Evolutionary conservation across 2,329 filamentous ascomycete genomes (phyloP), one percentile per base, ranked within the genome.

Genomic region (Sarocladium brachiariae): DNA sequence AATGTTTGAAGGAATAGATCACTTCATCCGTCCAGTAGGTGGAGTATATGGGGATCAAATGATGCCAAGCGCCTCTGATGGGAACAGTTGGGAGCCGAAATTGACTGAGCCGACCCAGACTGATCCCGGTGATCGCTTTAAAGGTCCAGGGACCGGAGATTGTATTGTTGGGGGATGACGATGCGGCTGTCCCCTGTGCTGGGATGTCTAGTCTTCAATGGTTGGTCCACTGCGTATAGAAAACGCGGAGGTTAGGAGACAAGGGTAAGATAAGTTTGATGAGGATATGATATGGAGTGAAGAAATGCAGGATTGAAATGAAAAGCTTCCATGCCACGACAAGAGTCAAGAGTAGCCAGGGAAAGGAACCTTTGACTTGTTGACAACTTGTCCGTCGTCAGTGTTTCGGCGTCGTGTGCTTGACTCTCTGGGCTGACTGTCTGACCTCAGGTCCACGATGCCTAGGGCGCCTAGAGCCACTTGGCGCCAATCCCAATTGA

Each of bases 401-500:
- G 10, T 31, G 3, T 16, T 47, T 9, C n/a, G 9, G 8, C 21
- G 39, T 43, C 39, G n/a, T n/a, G n/a, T n/a, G n/a, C n/a, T n/a
- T n/a, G n/a, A n/a, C n/a, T n/a, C n/a, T n/a, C n/a, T n/a, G n/a
- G n/a, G n/a, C n/a, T n/a, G n/a, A n/a, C n/a, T n/a, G n/a, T n/a
- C n/a, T 39, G 7, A 23, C n/a, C 27, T 27, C 21, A 21, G 37
- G 19, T 18, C 37, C 39, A 31, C n/a, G 43, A 47, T 47, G 43
- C 24, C 43, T 7, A 47, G 43, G 5, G 43, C 43, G 43, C 43
- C 43, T 31, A 33, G 27, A 47, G 43, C 43, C 43, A 47, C 43
- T 47, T 47, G 43, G 43, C 43, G 43, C 43, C 43, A 30, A 35
- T 18, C 35, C 7, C 11, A 47, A 33, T 7, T 8, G 10, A 30